phyloP scores from a whole-genome alignment of 257 asterid species.

The Verbascum thapsus region DNA sequence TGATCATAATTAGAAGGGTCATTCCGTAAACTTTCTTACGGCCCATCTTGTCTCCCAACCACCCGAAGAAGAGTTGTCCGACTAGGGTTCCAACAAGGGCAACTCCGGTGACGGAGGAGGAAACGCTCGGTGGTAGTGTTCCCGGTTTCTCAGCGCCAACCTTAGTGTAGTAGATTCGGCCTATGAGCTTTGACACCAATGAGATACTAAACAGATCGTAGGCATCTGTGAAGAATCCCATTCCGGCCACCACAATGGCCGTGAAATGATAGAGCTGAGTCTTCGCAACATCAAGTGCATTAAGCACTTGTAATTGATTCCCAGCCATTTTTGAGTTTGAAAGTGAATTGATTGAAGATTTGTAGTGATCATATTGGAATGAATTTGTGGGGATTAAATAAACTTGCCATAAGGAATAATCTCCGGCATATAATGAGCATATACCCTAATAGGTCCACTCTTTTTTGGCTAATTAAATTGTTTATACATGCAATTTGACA shows the following conservation, averaged over 20 bases:
- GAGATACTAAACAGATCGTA: slow-evolving; percentile 50
- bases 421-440: slow-evolving; percentile 7
- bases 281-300: slow-evolving; percentile 46
- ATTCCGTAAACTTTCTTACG: slow-evolving; percentile 44
- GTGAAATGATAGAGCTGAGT: slow-evolving; percentile 48
- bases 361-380: too few species aligned
- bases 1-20: slow-evolving; percentile 40
- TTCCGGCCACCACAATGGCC: slow-evolving; percentile 48
- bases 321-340: slow-evolving; percentile 24
- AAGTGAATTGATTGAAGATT: too few species aligned
- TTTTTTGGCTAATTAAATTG: neutral
- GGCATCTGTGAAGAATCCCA: slow-evolving; percentile 55
- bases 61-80: slow-evolving; percentile 46
- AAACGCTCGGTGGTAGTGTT: slow-evolving; percentile 35
- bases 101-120: slow-evolving; percentile 39
- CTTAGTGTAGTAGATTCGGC: slow-evolving; percentile 38
- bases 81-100: slow-evolving; percentile 43
- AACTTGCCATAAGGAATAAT: neutral
- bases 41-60: slow-evolving; percentile 51
- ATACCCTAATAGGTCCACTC: neutral
- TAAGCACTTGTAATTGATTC: slow-evolving; percentile 40
- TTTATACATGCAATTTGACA: too few species aligned
- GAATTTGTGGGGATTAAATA: too few species aligned
- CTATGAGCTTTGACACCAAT: slow-evolving; percentile 39
- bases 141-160: slow-evolving; percentile 34